Evolutionary conservation across 2,329 filamentous ascomycete species (phyloP).

Genomic region (Monosporascus sp.): DNA sequence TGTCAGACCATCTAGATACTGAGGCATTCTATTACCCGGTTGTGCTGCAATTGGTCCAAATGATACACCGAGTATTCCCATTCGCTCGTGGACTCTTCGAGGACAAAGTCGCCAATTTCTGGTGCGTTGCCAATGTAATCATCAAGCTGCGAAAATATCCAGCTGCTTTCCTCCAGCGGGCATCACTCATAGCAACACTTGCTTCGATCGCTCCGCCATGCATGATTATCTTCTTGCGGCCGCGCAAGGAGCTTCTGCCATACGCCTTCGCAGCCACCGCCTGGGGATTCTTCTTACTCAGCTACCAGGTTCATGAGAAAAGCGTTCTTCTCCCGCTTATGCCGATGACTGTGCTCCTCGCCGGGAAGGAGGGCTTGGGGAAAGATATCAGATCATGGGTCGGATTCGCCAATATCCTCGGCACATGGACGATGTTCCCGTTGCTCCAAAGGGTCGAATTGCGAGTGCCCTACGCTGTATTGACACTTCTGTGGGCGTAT

Average conservation of each 20-base stretch:
- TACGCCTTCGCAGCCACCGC: slow-evolving; percentile 76
- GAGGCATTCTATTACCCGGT: slow-evolving; percentile 68
- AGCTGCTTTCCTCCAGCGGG: slow-evolving; percentile 64
- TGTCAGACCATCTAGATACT: slow-evolving; percentile 56
- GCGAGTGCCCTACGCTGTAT: slow-evolving; percentile 74
- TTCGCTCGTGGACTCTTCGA: slow-evolving; percentile 95
- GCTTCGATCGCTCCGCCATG: slow-evolving; percentile 75
- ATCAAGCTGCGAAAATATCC: slow-evolving; percentile 80
- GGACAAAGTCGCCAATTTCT: slow-evolving; percentile 98
- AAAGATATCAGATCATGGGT: slow-evolving; percentile 82
- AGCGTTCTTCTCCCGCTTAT: slow-evolving; percentile 87
- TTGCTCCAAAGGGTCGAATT: slow-evolving; percentile 81
- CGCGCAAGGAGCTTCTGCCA: slow-evolving; percentile 71
- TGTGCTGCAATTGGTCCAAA: slow-evolving; percentile 73
- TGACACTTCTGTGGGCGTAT: slow-evolving; percentile 87
- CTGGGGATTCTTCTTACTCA: slow-evolving; percentile 97
- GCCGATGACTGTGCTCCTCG: slow-evolving; percentile 86
- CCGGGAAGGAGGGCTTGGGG: slow-evolving; percentile 69
- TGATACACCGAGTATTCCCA: slow-evolving; percentile 89
- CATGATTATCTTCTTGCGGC: slow-evolving; percentile 70
- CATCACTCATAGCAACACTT: slow-evolving; percentile 70
- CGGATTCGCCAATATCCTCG: slow-evolving; percentile 89
- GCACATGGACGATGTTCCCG: slow-evolving; percentile 90
- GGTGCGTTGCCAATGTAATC: slow-evolving; percentile 87
- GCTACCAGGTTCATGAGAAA: slow-evolving; percentile 98